Conservation (phyloP, 1,284 basidiomycete species). For the Cryptococcus jaspeensis region DNA sequence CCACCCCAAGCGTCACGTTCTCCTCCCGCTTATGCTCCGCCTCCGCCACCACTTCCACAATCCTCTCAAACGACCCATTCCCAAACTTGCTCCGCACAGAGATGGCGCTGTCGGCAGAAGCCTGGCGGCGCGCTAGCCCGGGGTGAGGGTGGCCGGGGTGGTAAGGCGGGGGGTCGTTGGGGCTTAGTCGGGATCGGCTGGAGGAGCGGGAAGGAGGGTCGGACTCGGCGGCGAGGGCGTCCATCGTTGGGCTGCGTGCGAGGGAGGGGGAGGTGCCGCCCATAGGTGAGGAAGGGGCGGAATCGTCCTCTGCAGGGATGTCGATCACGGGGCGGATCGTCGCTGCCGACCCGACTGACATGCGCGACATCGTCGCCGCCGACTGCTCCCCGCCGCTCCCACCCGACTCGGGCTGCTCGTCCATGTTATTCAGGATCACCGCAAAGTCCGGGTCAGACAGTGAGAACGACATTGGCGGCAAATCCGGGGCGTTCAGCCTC, state of each 20-base stretch:
- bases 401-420: conserved; percentile 20
- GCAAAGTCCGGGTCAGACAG: conserved; percentile 53
- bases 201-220: conserved; percentile 8
- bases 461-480: conserved; percentile 50
- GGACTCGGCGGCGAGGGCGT: conserved; percentile 20
- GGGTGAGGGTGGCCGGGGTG: conserved; percentile 21
- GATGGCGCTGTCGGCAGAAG: conserved; percentile 37
- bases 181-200: background rate
- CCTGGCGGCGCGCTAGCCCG: conserved; percentile 39
- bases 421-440: conserved; percentile 44
- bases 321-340: conserved; percentile 3
- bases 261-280: conserved; percentile 11
- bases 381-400: background rate
- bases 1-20: conserved; percentile 70
- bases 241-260: conserved; percentile 26
- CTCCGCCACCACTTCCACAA: conserved; percentile 57
- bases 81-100: conserved; percentile 32
- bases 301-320: background rate
- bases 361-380: background rate
- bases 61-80: conserved; percentile 28
- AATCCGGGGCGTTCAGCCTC: conserved; percentile 41
- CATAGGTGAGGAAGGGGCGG: conserved; percentile 8
- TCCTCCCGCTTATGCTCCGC: conserved; percentile 64
- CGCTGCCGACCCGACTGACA: conserved; percentile 3
- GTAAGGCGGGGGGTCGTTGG: no score